A percentile compares a stretch with the other conserved stretches of the same genome.
Evolutionary conservation across 2,329 filamentous ascomycete genomes (phyloP).

Genomic region (Pestalotiopsis fici): DNA sequence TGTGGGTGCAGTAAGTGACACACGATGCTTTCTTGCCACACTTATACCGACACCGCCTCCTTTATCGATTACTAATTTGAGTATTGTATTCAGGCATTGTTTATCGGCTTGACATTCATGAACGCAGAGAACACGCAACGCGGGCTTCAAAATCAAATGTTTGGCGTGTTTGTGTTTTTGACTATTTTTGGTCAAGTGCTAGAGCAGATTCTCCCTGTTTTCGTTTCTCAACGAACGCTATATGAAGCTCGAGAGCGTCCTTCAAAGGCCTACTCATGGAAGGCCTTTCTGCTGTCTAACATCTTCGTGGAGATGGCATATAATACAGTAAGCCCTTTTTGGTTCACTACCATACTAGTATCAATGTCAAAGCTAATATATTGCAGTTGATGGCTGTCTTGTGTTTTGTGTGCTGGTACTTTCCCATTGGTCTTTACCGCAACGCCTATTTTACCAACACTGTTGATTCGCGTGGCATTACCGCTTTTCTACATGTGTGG

Average conservation of each 20-base stretch:
- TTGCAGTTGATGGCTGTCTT: no score
- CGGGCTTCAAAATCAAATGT: slow-evolving; percentile 84
- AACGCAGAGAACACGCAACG: slow-evolving; percentile 70
- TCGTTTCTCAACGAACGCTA: slow-evolving; percentile 76
- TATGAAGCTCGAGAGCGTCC: slow-evolving; percentile 86
- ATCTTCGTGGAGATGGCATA: slow-evolving; percentile 85
- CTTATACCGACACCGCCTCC: no score
- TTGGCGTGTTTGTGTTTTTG: slow-evolving; percentile 80
- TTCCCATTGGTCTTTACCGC: slow-evolving; percentile 74
- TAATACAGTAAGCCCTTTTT: slow-evolving; percentile 73
- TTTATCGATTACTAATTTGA: no score
- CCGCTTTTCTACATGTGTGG: slow-evolving; percentile 78
- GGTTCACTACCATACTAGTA: no score
- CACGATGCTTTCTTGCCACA: no score
- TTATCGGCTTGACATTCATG: slow-evolving; percentile 83
- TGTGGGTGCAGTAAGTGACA: no score
- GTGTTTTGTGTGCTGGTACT: slow-evolving; percentile 63
- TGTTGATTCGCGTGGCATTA: slow-evolving; percentile 68
- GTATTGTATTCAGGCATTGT: slow-evolving; percentile 56
- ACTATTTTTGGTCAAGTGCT: slow-evolving; percentile 80
- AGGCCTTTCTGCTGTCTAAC: slow-evolving; percentile 80
- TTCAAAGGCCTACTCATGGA: slow-evolving; percentile 83
- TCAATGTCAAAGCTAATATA: no score
- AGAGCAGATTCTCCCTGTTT: slow-evolving; percentile 84
- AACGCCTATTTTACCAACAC: slow-evolving; percentile 66